Evolutionary conservation across 352 stramenopile genomes (phyloP), one percentile per base, ranked within the genome.

Genomic region (Plasmopara muralis): DNA sequence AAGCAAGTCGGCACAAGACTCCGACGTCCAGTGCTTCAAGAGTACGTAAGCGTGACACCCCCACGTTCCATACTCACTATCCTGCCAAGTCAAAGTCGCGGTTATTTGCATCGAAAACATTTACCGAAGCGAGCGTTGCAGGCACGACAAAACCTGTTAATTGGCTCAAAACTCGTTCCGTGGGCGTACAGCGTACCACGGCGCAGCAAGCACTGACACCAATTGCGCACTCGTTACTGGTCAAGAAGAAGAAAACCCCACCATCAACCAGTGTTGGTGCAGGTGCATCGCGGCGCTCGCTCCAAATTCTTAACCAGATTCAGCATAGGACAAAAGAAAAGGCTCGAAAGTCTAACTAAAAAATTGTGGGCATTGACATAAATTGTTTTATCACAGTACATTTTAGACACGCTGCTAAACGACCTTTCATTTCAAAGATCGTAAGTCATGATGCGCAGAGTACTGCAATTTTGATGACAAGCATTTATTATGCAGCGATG

Each of bases 291-390:
- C 55, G 77, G 9, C 61, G 82, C 33, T 89, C 79, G 29, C 67
- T 93, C 15, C 81, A 93, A 53, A 93, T 93, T 47, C 60, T 93
- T 25, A 93, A 82, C 62, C 74, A 90, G 50, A 89, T 93, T 47
- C 73, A 83, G 52, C 72, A 85, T 64, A 71, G 66, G 55, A 68
- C 65, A 7, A 68, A 31, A 14, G 70, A 79, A 54, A 77, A 73
- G 33, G 55, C 54, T 43, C 63, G 64, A 50, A 77, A 74, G 45
- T 70, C 57, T 15, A 72, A 53, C 10, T 35, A 35, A 35, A 12
- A 3, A 3, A 1, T 25, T 3, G 20, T 25, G 20, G 20, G 20
- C 20, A 25, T 25, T 25, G 20, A 25, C 20, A 25, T 25, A 25
- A 25, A 25, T 25, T 25, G 20, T 25, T 25, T 25, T 25, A 25